These are phyloP conservation scores for Dactylellina sp. DNA, from an alignment of 2,329 filamentous ascomycete species.

Conservation along the genomic window DNA sequence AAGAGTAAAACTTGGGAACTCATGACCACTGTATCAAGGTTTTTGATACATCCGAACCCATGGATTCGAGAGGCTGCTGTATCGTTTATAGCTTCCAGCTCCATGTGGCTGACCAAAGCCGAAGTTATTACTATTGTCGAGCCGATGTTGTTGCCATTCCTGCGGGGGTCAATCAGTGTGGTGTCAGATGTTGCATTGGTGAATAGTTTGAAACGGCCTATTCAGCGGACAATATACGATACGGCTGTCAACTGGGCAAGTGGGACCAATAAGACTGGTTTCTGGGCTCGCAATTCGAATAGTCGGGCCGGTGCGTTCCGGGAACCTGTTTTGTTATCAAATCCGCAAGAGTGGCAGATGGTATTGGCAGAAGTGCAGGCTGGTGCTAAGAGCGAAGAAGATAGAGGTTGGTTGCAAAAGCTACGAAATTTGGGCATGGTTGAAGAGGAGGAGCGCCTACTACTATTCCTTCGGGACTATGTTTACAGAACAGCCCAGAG, in stretches of 20 bases:
- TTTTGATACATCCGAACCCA: conserved; percentile 91
- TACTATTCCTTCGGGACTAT: conserved; percentile 87
- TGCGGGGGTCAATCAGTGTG: conserved; percentile 76
- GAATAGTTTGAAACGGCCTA: conserved; percentile 80
- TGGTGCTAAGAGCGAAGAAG: conserved; percentile 63
- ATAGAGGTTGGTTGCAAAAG: conserved; percentile 90
- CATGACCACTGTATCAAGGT: conserved; percentile 82
- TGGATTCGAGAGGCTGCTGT: conserved; percentile 94
- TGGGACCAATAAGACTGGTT: conserved; percentile 81
- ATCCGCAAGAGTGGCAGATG: conserved; percentile 52
- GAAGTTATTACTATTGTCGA: conserved; percentile 85
- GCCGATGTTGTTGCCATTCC: conserved; percentile 82
- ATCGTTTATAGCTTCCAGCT: conserved; percentile 82
- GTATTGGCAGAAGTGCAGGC: conserved; percentile 40
- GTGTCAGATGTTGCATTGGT: conserved; percentile 46
- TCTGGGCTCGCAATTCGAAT: conserved; percentile 73
- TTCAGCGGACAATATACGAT: conserved; percentile 84
- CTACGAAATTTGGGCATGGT: conserved; percentile 85
- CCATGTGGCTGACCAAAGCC: conserved; percentile 79
- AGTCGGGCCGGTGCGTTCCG: conserved; percentile 27
- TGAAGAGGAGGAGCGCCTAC: conserved; percentile 86
- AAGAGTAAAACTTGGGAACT: conserved; percentile 87
- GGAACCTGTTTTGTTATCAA: conserved; percentile 24
- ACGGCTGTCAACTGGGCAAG: conserved; percentile 86
- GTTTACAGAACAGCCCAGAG: conserved; percentile 83